Evolutionary conservation across 1,139 yeast species (phyloP), one percentile per base, ranked within the genome.

Genomic region (Yamadazyma jaroonii): DNA sequence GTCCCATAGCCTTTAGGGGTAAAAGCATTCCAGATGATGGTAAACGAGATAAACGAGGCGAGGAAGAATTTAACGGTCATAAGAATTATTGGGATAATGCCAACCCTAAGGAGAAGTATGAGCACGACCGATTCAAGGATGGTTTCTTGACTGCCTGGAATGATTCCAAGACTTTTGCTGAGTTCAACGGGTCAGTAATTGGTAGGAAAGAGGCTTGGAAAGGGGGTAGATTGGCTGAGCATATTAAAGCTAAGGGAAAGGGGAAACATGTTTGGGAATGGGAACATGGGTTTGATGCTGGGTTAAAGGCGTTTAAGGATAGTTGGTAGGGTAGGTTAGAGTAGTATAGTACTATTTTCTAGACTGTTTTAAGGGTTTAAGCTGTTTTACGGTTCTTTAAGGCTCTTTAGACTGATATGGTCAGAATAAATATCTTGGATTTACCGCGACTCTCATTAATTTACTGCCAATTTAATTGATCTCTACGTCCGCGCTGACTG

Each of bases 231-330:
- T 50, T 74, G 29, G 56, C 54, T 6, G 85, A 86, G 49, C 95
- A 88, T 57, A 54, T 77, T 21, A 49, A 61, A 6, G 62, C 62
- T 9, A 72, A 74, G 41, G 94, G 94, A 3, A 50, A 61, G 3
- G 74, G 82, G 50, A 64, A 67, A 39, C 72, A 65, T 53, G 44
- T 79, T 38, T 90, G 97, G 96, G 96, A 85, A 57, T 90, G 87
- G 84, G 86, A 81, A 25, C 92, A 84, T 47, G 97, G 96, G 0
- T 89, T 77, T 54, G 77, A 77, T 39, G 71, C 75, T 36, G 96
- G 88, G 0, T 47, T 76, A 44, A 49, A 62, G 42, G 59, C 56
- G 25, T 72, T 67, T 39, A 45, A 45, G 31, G 37, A 47, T 40
- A 34, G 26, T 17, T n/a, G n/a, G n/a, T n/a, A n/a, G n/a, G n/a